phyloP scores from a whole-genome alignment of 148 eudicot genomes.

The Diospyros kaki region DNA sequence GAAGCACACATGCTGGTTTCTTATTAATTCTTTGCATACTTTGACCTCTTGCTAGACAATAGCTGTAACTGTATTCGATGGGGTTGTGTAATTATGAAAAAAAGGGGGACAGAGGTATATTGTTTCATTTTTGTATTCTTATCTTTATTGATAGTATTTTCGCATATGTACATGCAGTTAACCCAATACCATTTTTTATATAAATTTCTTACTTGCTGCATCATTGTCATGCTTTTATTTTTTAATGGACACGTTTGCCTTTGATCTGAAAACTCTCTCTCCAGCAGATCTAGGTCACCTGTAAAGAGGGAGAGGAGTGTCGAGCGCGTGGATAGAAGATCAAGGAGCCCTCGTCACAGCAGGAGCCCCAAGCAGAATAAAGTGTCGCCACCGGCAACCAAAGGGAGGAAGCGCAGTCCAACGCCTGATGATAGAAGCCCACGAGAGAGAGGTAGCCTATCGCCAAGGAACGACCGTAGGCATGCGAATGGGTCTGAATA shows the following conservation, averaged over 20 bases:
- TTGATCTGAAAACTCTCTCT: slow-evolving; percentile 7
- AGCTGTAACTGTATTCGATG: too few species aligned
- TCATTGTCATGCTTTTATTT: neutral
- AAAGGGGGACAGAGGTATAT: neutral
- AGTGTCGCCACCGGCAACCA: slow-evolving; percentile 37
- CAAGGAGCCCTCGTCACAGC: slow-evolving; percentile 47
- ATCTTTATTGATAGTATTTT: neutral
- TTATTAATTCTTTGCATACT: too few species aligned
- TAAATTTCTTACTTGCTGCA: neutral
- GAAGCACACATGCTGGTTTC: too few species aligned
- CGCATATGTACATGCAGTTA: neutral
- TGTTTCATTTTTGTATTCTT: neutral
- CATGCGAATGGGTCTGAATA: slow-evolving; percentile 43
- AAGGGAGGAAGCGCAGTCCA: slow-evolving; percentile 41
- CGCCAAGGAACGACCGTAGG: slow-evolving; percentile 29
- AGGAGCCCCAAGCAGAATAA: slow-evolving; percentile 41
- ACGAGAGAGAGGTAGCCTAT: slow-evolving; percentile 34
- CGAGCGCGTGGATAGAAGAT: slow-evolving; percentile 39
- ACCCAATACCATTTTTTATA: neutral
- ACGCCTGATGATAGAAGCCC: slow-evolving; percentile 45
- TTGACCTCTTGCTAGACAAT: too few species aligned
- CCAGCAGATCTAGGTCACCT: slow-evolving; percentile 65
- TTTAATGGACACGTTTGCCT: neutral
- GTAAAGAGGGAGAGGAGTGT: slow-evolving; percentile 38
- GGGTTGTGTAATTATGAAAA: too few species aligned